Conservation (phyloP, 257 asterid genomes). For the Solanum megistacrolobum region DNA sequence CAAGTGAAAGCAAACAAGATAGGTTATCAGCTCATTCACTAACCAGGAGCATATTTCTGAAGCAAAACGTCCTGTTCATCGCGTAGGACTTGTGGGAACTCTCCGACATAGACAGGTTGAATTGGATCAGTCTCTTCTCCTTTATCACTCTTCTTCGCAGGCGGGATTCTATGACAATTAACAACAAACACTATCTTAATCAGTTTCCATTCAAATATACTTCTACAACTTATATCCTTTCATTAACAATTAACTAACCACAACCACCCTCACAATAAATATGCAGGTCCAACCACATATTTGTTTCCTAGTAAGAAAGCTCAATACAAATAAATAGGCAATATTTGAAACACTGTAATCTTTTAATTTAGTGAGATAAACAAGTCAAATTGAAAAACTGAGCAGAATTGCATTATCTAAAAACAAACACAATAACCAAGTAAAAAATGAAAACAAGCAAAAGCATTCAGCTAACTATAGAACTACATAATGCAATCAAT, state of each 20-base stretch:
- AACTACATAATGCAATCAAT: background rate
- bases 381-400: background rate
- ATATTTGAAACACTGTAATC: background rate
- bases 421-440: background rate
- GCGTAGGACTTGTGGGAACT: slow-evolving; percentile 79
- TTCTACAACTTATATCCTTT: background rate
- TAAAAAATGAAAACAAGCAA: background rate
- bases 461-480: background rate
- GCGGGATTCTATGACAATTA: slow-evolving; percentile 45
- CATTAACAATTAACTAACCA: background rate
- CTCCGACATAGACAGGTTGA: slow-evolving; percentile 78
- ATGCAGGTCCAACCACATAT: background rate
- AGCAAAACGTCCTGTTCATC: slow-evolving; percentile 48
- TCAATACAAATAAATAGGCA: background rate
- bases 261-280: background rate
- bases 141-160: slow-evolving; percentile 41
- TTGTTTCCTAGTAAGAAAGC: background rate
- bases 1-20: background rate
- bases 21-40: slow-evolving; percentile 10
- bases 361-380: background rate
- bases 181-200: slow-evolving; percentile 4
- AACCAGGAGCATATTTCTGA: slow-evolving; percentile 56
- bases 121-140: slow-evolving; percentile 46
- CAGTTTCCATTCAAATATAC: background rate
- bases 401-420: background rate